Evolutionary conservation across 2,329 filamentous ascomycete genomes (phyloP), one percentile per base, ranked within the genome.

Genomic region (Fusarium continuum): DNA sequence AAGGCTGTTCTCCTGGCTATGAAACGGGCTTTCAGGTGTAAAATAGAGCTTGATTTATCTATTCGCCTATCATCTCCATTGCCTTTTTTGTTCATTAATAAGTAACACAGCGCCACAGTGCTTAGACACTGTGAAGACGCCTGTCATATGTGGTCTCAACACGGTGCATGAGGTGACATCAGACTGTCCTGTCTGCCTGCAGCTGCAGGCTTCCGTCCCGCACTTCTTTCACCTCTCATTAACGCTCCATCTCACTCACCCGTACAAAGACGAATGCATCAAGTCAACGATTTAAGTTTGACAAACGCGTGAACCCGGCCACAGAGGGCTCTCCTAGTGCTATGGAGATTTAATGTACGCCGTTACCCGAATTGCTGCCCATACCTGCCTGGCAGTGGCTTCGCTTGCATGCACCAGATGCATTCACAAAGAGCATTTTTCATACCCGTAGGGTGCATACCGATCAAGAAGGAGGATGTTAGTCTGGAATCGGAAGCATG

Each of bases 391-490:
- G 19, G 16, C 23, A 26, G 19, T 20, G 20, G 28, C 39, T 23
- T 34, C 31, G 10, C 39, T 31, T 17, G 23, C 20, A 46, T 44
- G 19, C 31, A 11, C 10, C 23, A 38, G 22, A 70, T 70, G 73
- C 64, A 47, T 53, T 29, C 52, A 38, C 38, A 52, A 46, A 20
- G 29, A 35, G 46, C 64, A 29, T 45, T 64, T 31, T 79, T 79
- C 57, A 78, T 83, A 47, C 78, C 79, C 2, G 71, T 73, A 17
- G 81, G 81, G 44, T 78, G 76, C 55, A 61, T 82, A 2, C 56
- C 63, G 14, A 61, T 81, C 41, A 51, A 60, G 2, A 55, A 43
- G 22, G 60, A 70, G 5, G 66, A 73, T 6, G 36, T n/a, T 14
- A 19, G 40, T 10, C n/a, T 64, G 26, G 32, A 25, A 5, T 28